phyloP scores from a whole-genome alignment of 2,329 filamentous ascomycete species.

The Coniella lustricola region DNA sequence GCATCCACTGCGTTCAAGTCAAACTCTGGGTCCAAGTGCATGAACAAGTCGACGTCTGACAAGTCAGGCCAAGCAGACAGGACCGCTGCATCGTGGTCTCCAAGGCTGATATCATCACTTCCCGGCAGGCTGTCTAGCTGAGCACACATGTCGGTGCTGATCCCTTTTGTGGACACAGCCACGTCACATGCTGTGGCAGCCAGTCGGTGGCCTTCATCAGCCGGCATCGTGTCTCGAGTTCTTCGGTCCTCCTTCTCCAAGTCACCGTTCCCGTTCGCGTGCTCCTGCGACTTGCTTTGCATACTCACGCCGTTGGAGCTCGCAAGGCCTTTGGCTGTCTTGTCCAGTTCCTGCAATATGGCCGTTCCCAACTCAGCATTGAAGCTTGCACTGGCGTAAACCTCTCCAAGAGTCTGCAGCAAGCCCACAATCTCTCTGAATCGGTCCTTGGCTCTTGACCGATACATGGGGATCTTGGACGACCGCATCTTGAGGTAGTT shows the following conservation, averaged over 20 bases:
- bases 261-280: slow-evolving; percentile 15
- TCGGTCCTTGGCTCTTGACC: slow-evolving; percentile 44
- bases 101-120: neutral
- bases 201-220: too few species aligned
- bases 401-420: slow-evolving; percentile 44
- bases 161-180: too few species aligned
- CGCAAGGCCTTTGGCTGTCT: slow-evolving; percentile 38
- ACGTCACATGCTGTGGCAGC: too few species aligned
- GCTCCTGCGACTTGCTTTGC: too few species aligned
- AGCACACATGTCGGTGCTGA: too few species aligned
- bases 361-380: slow-evolving; percentile 49
- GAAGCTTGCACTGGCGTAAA: slow-evolving; percentile 51
- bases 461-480: slow-evolving; percentile 51
- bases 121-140: too few species aligned
- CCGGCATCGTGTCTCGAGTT: too few species aligned
- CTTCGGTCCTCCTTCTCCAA: neutral
- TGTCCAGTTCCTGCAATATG: slow-evolving; percentile 49
- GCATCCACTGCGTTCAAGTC: slow-evolving; percentile 47
- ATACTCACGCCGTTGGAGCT: neutral
- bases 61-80: slow-evolving; percentile 21
- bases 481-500: slow-evolving; percentile 59
- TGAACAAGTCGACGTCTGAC: slow-evolving; percentile 47
- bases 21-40: slow-evolving; percentile 48
- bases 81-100: slow-evolving; percentile 5
- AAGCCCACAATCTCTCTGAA: slow-evolving; percentile 50